Base-by-base conservation (phyloP, 129 eudicot genomes). In the Lactuca sativa region DNA sequence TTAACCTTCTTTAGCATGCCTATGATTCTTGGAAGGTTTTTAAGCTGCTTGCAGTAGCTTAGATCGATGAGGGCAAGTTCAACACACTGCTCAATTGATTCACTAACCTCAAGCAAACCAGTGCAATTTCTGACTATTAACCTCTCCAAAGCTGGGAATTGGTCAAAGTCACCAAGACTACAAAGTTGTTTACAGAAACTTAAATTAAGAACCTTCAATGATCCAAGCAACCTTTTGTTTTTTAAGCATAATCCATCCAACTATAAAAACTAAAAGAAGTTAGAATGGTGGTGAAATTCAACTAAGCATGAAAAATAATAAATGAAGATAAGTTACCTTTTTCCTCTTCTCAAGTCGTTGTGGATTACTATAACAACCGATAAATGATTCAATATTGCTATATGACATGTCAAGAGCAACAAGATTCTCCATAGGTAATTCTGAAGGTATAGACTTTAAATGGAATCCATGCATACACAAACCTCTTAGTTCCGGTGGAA, bases 391-490 rank as follows among this genome's bases (percentile, higher is more conserved):
- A 21, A 21, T 21, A 21, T 21, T 21, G 21, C 21, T 21, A 1
- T 66, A 32, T 0, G 66, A 38, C 43, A 38, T 0, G 43, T 38
- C 43, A 38, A 38, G 43, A 38, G 43, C 43, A 38, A 38, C 43
- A 1, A 76, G 21, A 34, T 64, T 68, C 58, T 51, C 11, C 69
- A 60, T 3, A 0, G 56, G 80, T 36, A 68, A 60, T 13, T 61
- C 70, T 7, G 2, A 31, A 13, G 80, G 75, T 51, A 76, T 5
- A 10, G 36, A 38, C 32, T 59, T 11, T 0, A 68, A 40, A 17
- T 11, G 64, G 9, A 25, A 76, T 38, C 54, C 59, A 48, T 66
- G 69, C 74, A 69, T 71, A n/a, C 68, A 66, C 56, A 72, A 32
- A 73, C 78, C 66, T 78, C 71, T 67, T 44, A 78, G 13, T 9